A percentile compares a stretch with the other conserved stretches of the same genome.
These are phyloP conservation scores for Pythium vanterpoolii DNA, from an alignment of 352 stramenopile genomes.

Conservation along the genomic window DNA sequence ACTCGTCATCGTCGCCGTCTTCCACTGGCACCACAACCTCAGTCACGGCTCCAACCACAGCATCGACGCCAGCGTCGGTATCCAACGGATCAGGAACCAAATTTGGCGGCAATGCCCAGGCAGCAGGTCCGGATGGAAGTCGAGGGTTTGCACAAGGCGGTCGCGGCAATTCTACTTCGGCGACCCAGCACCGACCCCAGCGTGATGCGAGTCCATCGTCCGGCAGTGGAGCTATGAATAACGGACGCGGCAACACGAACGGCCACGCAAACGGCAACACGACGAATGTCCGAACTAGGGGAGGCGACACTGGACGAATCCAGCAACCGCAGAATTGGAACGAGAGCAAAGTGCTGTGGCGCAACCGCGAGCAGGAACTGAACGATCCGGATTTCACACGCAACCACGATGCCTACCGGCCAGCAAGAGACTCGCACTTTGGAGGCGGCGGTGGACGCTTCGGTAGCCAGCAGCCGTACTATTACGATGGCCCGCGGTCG, in stretches of 20 bases:
- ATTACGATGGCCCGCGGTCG: constrained; percentile 19
- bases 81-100: neutral
- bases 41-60: neutral
- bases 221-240: neutral
- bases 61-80: neutral
- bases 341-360: constrained; percentile 91
- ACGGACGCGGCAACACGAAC: neutral
- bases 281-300: neutral
- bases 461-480: constrained; percentile 4
- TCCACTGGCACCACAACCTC: constrained; percentile 20
- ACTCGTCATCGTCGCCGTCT: constrained; percentile 24
- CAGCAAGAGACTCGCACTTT: constrained; percentile 23
- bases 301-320: neutral
- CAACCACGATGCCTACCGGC: constrained; percentile 67
- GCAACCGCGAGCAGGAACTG: constrained; percentile 92
- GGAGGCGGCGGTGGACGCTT: constrained; percentile 7
- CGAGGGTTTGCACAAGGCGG: constrained; percentile 13
- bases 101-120: constrained; percentile 38
- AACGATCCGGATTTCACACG: constrained; percentile 92
- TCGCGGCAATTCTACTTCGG: neutral
- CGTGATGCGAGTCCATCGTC: constrained; percentile 4
- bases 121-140: constrained; percentile 51
- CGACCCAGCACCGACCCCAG: neutral
- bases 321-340: constrained; percentile 65
- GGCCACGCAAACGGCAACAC: neutral